These are phyloP conservation scores for Cylindrotheca closterium DNA, from an alignment of 108 stramenopile genomes.

Conservation along the genomic window DNA sequence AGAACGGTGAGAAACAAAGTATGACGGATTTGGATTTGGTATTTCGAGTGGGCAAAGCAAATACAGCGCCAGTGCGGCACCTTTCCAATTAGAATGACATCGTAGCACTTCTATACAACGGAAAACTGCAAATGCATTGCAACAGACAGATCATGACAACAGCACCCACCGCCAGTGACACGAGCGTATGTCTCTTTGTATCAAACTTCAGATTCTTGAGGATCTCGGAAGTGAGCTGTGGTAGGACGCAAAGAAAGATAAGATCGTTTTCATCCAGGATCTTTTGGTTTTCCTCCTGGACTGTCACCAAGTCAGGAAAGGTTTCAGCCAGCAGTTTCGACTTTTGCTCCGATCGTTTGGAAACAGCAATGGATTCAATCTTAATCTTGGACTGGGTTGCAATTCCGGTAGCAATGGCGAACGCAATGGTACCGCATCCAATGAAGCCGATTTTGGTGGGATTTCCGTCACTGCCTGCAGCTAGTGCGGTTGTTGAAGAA, in stretches of 20 bases:
- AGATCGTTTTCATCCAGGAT: slow-evolving; percentile 68
- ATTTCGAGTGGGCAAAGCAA: not conserved
- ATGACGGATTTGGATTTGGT: too few species aligned
- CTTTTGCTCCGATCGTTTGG: slow-evolving; percentile 58
- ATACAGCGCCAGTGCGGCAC: not conserved
- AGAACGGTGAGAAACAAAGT: not conserved
- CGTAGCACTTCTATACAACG: too few species aligned
- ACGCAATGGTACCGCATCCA: slow-evolving; percentile 84
- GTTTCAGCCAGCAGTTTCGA: slow-evolving; percentile 35
- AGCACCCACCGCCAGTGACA: slow-evolving; percentile 67
- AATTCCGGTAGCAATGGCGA: slow-evolving; percentile 69
- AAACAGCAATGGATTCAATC: slow-evolving; percentile 39
- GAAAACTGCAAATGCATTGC: not conserved
- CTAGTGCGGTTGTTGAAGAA: too few species aligned
- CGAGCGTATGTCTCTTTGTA: slow-evolving; percentile 52
- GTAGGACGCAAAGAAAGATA: slow-evolving; percentile 75
- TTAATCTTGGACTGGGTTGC: slow-evolving; percentile 23
- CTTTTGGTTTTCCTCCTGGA: slow-evolving; percentile 64
- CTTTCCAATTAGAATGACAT: too few species aligned
- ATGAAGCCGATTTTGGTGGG: slow-evolving; percentile 59
- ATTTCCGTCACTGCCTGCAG: too few species aligned
- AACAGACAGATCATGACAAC: not conserved
- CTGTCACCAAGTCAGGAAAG: slow-evolving; percentile 47
- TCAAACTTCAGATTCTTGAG: slow-evolving; percentile 51
- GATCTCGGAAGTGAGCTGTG: slow-evolving; percentile 53